These are phyloP conservation scores for Xerocomus minutiporus DNA, from an alignment of 1,284 basidiomycete species.

Conservation along the genomic window DNA sequence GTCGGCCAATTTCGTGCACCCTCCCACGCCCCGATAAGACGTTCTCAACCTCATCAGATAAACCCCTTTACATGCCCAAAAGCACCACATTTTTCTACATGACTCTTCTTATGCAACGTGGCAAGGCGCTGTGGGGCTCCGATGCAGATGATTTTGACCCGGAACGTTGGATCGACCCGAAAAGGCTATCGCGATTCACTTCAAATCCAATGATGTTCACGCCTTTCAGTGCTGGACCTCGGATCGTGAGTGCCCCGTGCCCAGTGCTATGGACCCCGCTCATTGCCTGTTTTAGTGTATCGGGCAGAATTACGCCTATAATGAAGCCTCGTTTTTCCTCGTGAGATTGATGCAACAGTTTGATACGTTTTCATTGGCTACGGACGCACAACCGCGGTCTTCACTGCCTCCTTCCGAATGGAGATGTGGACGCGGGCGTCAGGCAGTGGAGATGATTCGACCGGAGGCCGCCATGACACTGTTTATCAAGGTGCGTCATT, in stretches of 20 bases:
- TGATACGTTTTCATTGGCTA: slow-evolving; percentile 52
- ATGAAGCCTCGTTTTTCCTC: slow-evolving; percentile 67
- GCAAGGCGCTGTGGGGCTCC: slow-evolving; percentile 57
- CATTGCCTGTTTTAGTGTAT: slow-evolving; percentile 47
- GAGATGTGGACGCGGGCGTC: slow-evolving; percentile 49
- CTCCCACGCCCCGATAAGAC: slow-evolving; percentile 51
- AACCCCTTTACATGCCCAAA: slow-evolving; percentile 57
- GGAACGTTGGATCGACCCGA: slow-evolving; percentile 61
- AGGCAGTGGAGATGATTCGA: slow-evolving; percentile 53
- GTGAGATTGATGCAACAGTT: slow-evolving; percentile 62
- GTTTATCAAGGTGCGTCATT: slow-evolving; percentile 50
- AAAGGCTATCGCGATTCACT: slow-evolving; percentile 43
- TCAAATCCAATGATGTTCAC: slow-evolving; percentile 62
- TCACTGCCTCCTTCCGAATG: slow-evolving; percentile 58
- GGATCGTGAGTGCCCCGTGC: slow-evolving; percentile 36
- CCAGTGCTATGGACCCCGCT: slow-evolving; percentile 6
- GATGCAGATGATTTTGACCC: slow-evolving; percentile 70
- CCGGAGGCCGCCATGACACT: slow-evolving; percentile 58
- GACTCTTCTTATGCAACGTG: slow-evolving; percentile 58
- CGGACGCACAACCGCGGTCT: slow-evolving; percentile 56
- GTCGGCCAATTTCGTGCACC: slow-evolving; percentile 42
- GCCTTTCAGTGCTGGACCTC: slow-evolving; percentile 67
- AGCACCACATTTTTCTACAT: slow-evolving; percentile 53
- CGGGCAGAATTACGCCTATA: slow-evolving; percentile 70
- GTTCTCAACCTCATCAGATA: slow-evolving; percentile 31